phyloP scores from a whole-genome alignment of 225 moss, liverwort and hornwort species.

The Sphagnum tenellum region DNA sequence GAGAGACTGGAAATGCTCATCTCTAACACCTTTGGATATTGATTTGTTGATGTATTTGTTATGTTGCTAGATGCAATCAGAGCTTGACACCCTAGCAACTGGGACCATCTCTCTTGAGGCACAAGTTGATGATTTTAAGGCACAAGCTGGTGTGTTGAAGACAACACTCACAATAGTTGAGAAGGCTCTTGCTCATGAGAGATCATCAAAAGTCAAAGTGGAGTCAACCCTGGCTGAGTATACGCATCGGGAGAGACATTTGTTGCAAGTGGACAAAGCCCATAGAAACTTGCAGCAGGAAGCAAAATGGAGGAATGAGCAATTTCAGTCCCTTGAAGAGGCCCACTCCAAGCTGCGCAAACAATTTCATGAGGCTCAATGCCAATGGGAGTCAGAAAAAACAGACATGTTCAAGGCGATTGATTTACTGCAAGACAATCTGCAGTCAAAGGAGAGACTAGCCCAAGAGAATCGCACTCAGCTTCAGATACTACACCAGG shows the following conservation, averaged over 20 bases:
- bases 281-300: constrained; percentile 42
- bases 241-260: constrained; percentile 43
- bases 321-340: constrained; percentile 68
- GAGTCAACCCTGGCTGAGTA: constrained; percentile 47
- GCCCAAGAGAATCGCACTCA: constrained; percentile 46
- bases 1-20: too few relatives aligned
- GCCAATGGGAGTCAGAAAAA: constrained; percentile 49
- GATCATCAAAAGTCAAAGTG: constrained; percentile 24
- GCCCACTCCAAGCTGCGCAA: constrained; percentile 54
- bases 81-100: constrained; percentile 27
- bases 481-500: constrained; percentile 50
- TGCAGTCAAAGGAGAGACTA: constrained; percentile 45
- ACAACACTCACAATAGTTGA: constrained; percentile 39
- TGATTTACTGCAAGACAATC: constrained; percentile 38
- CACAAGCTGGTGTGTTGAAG: constrained; percentile 37
- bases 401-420: constrained; percentile 40
- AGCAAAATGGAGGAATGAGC: constrained; percentile 81
- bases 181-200: constrained; percentile 43
- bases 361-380: constrained; percentile 39
- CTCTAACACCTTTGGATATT: too few relatives aligned
- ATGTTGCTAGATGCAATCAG: constrained; percentile 33
- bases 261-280: constrained; percentile 51
- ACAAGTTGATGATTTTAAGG: constrained; percentile 21
- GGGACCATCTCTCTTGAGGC: constrained; percentile 12
- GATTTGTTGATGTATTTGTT: too few relatives aligned